Base-by-base conservation (phyloP, 2,329 filamentous ascomycete species). In the Aspergillus ibericus region DNA sequence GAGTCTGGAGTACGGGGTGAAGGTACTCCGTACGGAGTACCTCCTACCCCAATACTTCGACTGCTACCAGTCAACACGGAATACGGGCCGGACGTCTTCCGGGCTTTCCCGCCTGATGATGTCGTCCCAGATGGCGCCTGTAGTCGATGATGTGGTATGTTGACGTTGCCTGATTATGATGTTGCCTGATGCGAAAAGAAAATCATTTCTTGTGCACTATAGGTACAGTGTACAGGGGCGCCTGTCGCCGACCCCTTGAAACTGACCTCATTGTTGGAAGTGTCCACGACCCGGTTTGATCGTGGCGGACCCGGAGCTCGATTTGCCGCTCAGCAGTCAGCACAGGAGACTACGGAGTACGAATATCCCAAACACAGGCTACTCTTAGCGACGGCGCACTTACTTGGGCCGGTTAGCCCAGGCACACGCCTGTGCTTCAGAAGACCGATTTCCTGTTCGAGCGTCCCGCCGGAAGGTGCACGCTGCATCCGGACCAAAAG, bases 401-500 rank as follows among this genome's bases (percentile, higher is more conserved):
- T 59, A 51, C 56, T 48, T 20, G 27, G 49, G 40, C 16, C 1
- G 46, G 55, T 55, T 61, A 56, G 59, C 34, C 34, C 56, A 61
- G 59, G 58, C 58, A 62, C 60, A 32, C 55, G n/a, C 46, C 48
- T 50, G 46, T 12, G 34, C 27, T 36, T 32, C 50, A 34, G 25
- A 48, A 34, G 50, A 53, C 42, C 55, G 46, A 47, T 46, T 54
- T 59, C 20, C 34, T 29, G 12, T 36, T 55, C 34, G 10, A 57
- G 51, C 25, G 7, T 16, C 27, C 49, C 53, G 29, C 44, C 55
- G 58, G 58, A 53, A 50, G 60, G 35, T 46, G 20, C 36, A 22
- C 12, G 25, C 48, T 60, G 58, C 60, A 62, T 62, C 55, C 58
- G 55, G 46, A 53, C 58, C 48, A 58, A 58, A 59, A 47, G 44